Base-by-base conservation (phyloP, 352 stramenopile genomes). In the Phytophthora pistaciae region DNA sequence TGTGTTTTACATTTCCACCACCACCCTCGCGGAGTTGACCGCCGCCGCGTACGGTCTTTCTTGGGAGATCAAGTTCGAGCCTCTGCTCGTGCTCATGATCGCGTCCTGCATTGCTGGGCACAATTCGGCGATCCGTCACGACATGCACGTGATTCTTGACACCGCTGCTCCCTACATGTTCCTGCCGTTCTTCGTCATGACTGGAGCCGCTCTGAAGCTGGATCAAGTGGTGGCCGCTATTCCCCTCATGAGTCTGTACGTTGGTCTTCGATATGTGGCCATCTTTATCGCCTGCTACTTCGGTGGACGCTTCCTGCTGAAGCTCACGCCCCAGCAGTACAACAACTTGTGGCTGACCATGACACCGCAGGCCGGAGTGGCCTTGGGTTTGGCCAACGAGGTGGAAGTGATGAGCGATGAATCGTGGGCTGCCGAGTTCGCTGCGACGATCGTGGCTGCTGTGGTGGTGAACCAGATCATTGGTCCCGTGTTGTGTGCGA, bases 131-230 rank as follows among this genome's bases (percentile, higher is more conserved):
- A 92, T 92, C 46, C 82, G 84, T 38, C 82, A 92, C 66, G 84
- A 92, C 66, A 92, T 92, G 84, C 84, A 92, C 70, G 80, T 90
- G 27, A 92, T 92, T 42, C 67, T 92, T 2, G 84, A 92, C 31
- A 83, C 75, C 1, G 78, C 72, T 3, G 84, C 84, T 49, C 84
- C 84, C n/a, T 91, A 88, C 70, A 82, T 91, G 64, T 90, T 91
- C 42, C 58, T 91, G 38, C 84, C 84, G 25, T 92, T 92, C 72
- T 92, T 92, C 75, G 81, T 90, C 40, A 92, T 92, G 82, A 92
- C 84, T 0, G 84, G 84, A 2, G 84, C 84, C 1, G 82, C 79
- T 5, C 59, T 92, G 44, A 90, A 91, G 66, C 78, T 92, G 7
- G 80, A 92, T 60, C 74, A 92, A 33, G 84, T 92, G 5, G 58